These are phyloP conservation scores for Cystofilobasidium capitatum DNA, from an alignment of 768 basidiomycete genomes.

Conservation along the genomic window DNA sequence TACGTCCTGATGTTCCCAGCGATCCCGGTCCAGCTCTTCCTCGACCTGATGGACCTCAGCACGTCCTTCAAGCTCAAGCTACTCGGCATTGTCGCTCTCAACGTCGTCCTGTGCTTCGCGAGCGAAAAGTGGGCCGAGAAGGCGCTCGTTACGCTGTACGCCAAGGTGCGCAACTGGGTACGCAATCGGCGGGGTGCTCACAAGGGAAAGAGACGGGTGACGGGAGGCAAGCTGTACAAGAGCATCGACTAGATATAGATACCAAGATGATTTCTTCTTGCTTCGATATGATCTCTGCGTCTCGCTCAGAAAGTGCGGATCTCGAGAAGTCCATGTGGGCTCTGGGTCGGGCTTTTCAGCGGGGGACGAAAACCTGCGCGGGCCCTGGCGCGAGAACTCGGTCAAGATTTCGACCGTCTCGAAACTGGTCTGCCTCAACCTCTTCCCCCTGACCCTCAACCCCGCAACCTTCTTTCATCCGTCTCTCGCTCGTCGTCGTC, in stretches of 20 bases:
- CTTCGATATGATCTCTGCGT: too few species aligned
- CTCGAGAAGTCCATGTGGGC: too few species aligned
- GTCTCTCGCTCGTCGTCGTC: background rate
- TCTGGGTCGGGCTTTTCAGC: too few species aligned
- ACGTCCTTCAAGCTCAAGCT: conserved; percentile 58
- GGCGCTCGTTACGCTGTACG: conserved; percentile 49
- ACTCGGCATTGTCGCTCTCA: conserved; percentile 56
- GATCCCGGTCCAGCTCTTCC: conserved; percentile 48
- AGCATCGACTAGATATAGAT: conserved; percentile 42
- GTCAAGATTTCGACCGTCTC: too few species aligned
- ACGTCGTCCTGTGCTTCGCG: conserved; percentile 58
- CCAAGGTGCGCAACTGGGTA: conserved; percentile 42
- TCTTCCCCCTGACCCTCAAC: too few species aligned
- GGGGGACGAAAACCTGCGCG: too few species aligned
- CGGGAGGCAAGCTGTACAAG: conserved; percentile 73
- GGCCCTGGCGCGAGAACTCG: too few species aligned
- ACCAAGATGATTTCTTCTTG: too few species aligned
- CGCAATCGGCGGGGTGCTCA: conserved; percentile 30
- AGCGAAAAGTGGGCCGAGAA: conserved; percentile 63
- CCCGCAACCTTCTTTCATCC: too few species aligned
- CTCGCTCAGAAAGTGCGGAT: too few species aligned
- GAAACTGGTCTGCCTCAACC: background rate
- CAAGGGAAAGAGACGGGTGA: conserved; percentile 42
- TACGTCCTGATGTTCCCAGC: conserved; percentile 68
- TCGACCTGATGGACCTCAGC: conserved; percentile 71